phyloP scores from a whole-genome alignment of 2,329 filamentous ascomycete genomes.

The Diaporthe sp. region DNA sequence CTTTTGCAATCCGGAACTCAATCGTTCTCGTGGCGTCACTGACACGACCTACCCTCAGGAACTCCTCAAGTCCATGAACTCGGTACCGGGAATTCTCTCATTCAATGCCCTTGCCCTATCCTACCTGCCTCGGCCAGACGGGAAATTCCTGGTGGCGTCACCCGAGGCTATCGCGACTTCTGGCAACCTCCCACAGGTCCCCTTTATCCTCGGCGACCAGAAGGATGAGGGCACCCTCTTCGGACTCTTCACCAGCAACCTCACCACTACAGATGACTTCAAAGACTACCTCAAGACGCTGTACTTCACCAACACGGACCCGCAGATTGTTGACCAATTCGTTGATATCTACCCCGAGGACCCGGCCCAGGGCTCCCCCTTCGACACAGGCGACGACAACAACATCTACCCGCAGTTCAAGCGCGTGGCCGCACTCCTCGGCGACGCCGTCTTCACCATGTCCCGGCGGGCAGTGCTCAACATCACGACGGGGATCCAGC shows the following conservation, averaged over 20 bases:
- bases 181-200: slow-evolving; percentile 61
- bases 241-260: slow-evolving; percentile 74
- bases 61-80: slow-evolving; percentile 74
- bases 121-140: slow-evolving; percentile 80
- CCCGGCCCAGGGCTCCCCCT: slow-evolving; percentile 74
- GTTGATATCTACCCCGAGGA: slow-evolving; percentile 71
- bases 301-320: slow-evolving; percentile 69
- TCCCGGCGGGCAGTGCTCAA: slow-evolving; percentile 73
- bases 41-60: slow-evolving; percentile 37
- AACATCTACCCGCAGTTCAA: slow-evolving; percentile 82
- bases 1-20: not conserved
- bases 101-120: slow-evolving; percentile 77
- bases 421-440: slow-evolving; percentile 79
- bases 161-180: slow-evolving; percentile 66
- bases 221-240: slow-evolving; percentile 86
- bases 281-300: slow-evolving; percentile 69
- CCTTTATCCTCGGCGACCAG: slow-evolving; percentile 74
- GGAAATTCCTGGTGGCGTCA: slow-evolving; percentile 67
- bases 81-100: slow-evolving; percentile 74
- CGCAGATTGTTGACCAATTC: slow-evolving; percentile 61
- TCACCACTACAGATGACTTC: slow-evolving; percentile 69
- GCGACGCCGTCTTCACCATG: slow-evolving; percentile 80
- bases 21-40: not conserved
- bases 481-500: slow-evolving; percentile 55
- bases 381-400: slow-evolving; percentile 74